phyloP scores from a whole-genome alignment of 2,329 filamentous ascomycete genomes.

The Zymoseptoria ardabiliae region DNA sequence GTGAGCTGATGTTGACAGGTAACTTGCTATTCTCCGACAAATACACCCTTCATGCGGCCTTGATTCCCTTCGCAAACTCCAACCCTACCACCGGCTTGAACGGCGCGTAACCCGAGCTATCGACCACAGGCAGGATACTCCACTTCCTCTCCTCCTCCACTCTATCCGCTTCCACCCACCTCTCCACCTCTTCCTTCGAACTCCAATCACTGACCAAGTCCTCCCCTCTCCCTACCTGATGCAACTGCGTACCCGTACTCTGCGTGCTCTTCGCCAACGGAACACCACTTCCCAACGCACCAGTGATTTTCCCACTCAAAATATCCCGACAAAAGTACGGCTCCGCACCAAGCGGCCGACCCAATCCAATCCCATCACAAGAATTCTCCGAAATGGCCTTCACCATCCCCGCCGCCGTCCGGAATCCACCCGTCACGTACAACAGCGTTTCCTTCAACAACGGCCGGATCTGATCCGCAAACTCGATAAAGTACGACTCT shows the following conservation, averaged over 20 bases:
- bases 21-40: too few relatives aligned
- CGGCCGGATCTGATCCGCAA: conserved; percentile 25
- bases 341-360: conserved; percentile 24
- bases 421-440: conserved; percentile 29
- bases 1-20: too few relatives aligned
- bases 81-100: conserved; percentile 22
- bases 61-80: conserved; percentile 12
- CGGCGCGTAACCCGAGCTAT: conserved; percentile 22
- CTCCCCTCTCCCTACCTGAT: conserved; percentile 25
- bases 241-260: conserved; percentile 25
- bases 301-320: conserved; percentile 20
- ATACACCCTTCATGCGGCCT: neutral
- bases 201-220: conserved; percentile 26
- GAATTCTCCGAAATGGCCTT: conserved; percentile 17
- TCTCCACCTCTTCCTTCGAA: conserved; percentile 24
- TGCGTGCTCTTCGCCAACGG: conserved; percentile 27
- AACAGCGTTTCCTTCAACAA: conserved; percentile 25
- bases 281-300: conserved; percentile 26
- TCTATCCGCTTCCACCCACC: conserved; percentile 24
- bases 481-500: conserved; percentile 27
- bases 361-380: conserved; percentile 26
- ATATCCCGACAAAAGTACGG: conserved; percentile 26
- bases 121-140: conserved; percentile 23
- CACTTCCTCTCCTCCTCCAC: conserved; percentile 25
- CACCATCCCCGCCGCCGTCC: conserved; percentile 25